Evolutionary conservation across 164 flowering plant species (phyloP).

Genomic region (Cinnamomum micranthum): DNA sequence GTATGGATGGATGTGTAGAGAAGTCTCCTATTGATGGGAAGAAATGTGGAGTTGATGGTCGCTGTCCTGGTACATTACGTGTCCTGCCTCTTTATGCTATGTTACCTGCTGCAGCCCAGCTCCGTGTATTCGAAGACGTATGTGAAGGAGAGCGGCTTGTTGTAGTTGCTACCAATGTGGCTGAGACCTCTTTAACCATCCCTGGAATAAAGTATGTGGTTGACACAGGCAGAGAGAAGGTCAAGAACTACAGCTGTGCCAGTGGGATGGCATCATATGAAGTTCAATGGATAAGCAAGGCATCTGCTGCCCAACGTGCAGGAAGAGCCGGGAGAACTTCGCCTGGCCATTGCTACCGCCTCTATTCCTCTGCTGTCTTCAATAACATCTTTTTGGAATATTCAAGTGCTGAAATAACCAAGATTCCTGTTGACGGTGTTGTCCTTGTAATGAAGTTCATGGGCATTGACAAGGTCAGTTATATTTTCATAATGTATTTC

Average conservation of each 20-base stretch:
- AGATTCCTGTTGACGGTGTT: constrained; percentile 88
- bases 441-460: constrained; percentile 90
- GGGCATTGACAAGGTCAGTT: constrained; percentile 69
- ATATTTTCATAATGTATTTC: not conserved
- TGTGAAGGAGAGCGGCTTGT: constrained; percentile 85
- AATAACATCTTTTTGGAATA: constrained; percentile 63
- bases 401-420: constrained; percentile 75
- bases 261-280: constrained; percentile 91
- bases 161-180: constrained; percentile 97
- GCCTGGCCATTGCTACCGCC: constrained; percentile 95
- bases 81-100: constrained; percentile 95
- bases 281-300: constrained; percentile 96
- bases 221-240: constrained; percentile 96
- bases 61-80: constrained; percentile 36
- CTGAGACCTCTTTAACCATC: constrained; percentile 97
- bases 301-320: constrained; percentile 96
- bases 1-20: constrained; percentile 16
- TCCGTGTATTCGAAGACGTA: constrained; percentile 73
- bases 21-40: constrained; percentile 17
- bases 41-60: constrained; percentile 14
- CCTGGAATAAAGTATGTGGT: constrained; percentile 97
- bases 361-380: constrained; percentile 86
- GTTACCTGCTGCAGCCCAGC: constrained; percentile 87
- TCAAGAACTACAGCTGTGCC: constrained; percentile 63
- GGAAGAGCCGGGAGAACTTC: constrained; percentile 99